phyloP scores from a whole-genome alignment of 768 basidiomycete genomes.

The Lyophyllum shimeji region DNA sequence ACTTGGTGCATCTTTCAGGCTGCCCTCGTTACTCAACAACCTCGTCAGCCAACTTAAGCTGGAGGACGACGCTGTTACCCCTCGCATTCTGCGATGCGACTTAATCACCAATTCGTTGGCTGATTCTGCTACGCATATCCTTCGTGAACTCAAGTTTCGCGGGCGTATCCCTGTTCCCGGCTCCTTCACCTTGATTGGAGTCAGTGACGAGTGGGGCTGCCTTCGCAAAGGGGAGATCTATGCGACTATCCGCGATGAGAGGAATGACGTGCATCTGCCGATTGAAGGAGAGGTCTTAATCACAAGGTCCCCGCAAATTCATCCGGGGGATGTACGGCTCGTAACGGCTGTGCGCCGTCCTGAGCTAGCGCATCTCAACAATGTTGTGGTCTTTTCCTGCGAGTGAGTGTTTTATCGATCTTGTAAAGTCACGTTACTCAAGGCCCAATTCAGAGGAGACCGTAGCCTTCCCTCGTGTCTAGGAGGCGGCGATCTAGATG shows the following conservation, averaged over 20 bases:
- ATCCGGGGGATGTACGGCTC: slow-evolving; percentile 46
- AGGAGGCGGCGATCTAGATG: slow-evolving; percentile 56
- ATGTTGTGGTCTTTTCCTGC: slow-evolving; percentile 52
- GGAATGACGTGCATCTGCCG: slow-evolving; percentile 19
- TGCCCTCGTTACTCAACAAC: slow-evolving; percentile 42
- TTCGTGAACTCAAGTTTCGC: slow-evolving; percentile 52
- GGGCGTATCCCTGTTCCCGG: slow-evolving; percentile 50
- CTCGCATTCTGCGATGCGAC: slow-evolving; percentile 26
- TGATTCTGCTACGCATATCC: slow-evolving; percentile 41
- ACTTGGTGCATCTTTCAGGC: slow-evolving; percentile 42
- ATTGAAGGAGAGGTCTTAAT: slow-evolving; percentile 42
- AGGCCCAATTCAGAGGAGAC: slow-evolving; percentile 29
- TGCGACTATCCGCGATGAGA: slow-evolving; percentile 37
- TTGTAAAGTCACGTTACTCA: background rate
- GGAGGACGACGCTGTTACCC: slow-evolving; percentile 19
- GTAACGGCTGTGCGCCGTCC: slow-evolving; percentile 41
- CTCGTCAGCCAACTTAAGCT: slow-evolving; percentile 30
- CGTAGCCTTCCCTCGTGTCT: slow-evolving; percentile 46
- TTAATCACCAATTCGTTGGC: slow-evolving; percentile 36
- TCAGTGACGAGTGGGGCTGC: slow-evolving; percentile 50
- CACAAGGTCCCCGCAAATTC: slow-evolving; percentile 53
- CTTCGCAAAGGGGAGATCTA: slow-evolving; percentile 48
- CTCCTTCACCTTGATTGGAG: slow-evolving; percentile 50
- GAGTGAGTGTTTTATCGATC: slow-evolving; percentile 26
- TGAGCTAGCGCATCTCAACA: slow-evolving; percentile 39